Evolutionary conservation across 306 rosid species (phyloP).

Genomic region (Cajanus cajan): DNA sequence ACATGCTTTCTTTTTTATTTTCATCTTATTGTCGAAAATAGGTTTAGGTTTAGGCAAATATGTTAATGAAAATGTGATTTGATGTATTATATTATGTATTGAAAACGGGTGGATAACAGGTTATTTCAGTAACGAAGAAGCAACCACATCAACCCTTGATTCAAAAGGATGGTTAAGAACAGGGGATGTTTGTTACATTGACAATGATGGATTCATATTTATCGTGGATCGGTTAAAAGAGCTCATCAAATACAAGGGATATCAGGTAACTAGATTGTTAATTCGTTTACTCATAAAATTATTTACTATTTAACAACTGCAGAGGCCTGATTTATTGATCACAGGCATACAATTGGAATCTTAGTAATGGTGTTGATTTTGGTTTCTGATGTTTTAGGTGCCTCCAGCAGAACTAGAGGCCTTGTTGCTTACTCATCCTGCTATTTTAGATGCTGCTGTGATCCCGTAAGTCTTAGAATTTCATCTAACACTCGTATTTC

Average conservation of each 20-base stretch:
- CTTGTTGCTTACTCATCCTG: constrained; percentile 71
- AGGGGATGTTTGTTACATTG: constrained; percentile 84
- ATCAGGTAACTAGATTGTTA: constrained; percentile 58
- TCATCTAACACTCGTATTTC: no score
- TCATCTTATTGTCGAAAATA: neutral
- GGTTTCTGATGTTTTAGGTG: constrained; percentile 43
- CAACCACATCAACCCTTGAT: constrained; percentile 69
- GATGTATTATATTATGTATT: neutral
- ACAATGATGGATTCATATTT: constrained; percentile 80
- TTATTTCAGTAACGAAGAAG: constrained; percentile 73
- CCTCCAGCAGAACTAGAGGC: constrained; percentile 98
- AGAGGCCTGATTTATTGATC: neutral
- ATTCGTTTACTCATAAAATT: neutral
- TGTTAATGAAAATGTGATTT: neutral
- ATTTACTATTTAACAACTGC: neutral
- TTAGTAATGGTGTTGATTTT: neutral
- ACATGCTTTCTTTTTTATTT: neutral
- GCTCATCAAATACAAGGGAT: constrained; percentile 91
- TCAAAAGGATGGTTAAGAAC: constrained; percentile 91
- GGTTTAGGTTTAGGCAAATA: neutral
- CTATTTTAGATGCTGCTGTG: constrained; percentile 81
- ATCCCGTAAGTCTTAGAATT: constrained; percentile 64
- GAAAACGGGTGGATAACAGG: constrained; percentile 42
- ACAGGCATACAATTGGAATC: neutral
- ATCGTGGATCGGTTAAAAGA: constrained; percentile 89